A percentile compares a stretch with the other conserved stretches of the same genome.
Evolutionary conservation across 2,329 filamentous ascomycete species (phyloP).

Genomic region (Diaporthe vexans): DNA sequence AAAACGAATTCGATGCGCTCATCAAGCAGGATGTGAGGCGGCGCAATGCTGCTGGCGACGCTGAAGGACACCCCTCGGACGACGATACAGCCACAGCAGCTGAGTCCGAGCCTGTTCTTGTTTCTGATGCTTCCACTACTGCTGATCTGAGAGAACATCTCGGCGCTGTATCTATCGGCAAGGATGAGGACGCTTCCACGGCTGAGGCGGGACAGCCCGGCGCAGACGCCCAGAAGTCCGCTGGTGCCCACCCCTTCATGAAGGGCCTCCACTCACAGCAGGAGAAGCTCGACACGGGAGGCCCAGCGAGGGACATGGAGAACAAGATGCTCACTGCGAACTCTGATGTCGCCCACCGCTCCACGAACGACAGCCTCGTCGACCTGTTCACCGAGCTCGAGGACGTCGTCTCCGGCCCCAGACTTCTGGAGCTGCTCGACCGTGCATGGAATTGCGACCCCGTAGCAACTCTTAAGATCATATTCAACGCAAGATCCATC

Average conservation of each 20-base stretch:
- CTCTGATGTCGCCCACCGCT: slow-evolving; percentile 61
- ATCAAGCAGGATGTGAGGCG: slow-evolving; percentile 47
- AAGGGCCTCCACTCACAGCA: slow-evolving; percentile 49
- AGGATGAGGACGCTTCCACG: slow-evolving; percentile 1
- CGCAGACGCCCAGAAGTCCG: slow-evolving; percentile 1
- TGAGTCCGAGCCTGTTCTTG: slow-evolving; percentile 39
- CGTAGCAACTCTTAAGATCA: slow-evolving; percentile 67
- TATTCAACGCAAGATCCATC: slow-evolving; percentile 73
- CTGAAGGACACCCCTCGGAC: slow-evolving; percentile 25
- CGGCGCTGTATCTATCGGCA: slow-evolving; percentile 20
- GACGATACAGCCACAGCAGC: background rate
- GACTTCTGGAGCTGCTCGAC: slow-evolving; percentile 59
- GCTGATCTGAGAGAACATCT: slow-evolving; percentile 40
- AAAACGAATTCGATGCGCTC: slow-evolving; percentile 52
- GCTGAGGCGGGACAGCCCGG: background rate
- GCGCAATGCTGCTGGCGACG: background rate
- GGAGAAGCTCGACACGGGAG: slow-evolving; percentile 9
- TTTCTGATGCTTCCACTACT: slow-evolving; percentile 36
- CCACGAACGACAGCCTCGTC: slow-evolving; percentile 61
- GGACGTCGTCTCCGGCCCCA: slow-evolving; percentile 52
- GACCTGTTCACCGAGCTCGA: slow-evolving; percentile 69
- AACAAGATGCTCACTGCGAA: slow-evolving; percentile 69
- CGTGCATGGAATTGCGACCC: slow-evolving; percentile 64
- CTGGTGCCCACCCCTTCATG: slow-evolving; percentile 51
- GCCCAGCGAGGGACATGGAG: slow-evolving; percentile 44